phyloP scores from a whole-genome alignment of 2,329 filamentous ascomycete species.

The Aspergillaceae sp. region DNA sequence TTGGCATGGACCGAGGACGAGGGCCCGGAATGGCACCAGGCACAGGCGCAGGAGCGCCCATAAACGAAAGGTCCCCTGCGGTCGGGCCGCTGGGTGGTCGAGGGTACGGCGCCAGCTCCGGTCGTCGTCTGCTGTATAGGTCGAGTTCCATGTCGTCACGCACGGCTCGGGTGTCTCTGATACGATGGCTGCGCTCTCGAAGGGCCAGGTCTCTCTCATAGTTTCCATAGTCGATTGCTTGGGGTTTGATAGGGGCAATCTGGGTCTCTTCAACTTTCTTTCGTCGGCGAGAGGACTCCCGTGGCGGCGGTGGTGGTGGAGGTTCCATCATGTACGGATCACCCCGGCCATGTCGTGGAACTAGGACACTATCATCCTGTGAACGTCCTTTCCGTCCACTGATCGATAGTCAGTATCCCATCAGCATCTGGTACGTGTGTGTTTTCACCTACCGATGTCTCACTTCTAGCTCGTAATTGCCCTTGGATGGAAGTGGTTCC shows the following conservation, averaged over 20 bases:
- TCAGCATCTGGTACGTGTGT: background rate
- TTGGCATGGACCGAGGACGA: background rate
- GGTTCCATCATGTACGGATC: background rate
- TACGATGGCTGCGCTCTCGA: background rate
- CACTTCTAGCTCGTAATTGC: constrained; percentile 47
- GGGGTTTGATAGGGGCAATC: background rate
- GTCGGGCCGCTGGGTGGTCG: too few species aligned
- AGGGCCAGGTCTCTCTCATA: background rate
- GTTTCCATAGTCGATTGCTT: background rate
- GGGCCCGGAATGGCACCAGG: background rate
- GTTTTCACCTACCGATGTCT: constrained; percentile 39
- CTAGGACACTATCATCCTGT: background rate
- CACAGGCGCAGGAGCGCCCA: background rate
- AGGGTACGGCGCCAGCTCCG: too few species aligned
- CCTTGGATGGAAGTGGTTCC: constrained; percentile 22
- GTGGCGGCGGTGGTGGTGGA: background rate
- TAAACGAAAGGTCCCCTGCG: too few species aligned
- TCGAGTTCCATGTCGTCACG: background rate
- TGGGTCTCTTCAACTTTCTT: background rate
- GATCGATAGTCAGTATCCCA: background rate
- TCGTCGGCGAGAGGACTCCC: background rate
- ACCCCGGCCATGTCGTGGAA: background rate
- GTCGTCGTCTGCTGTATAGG: background rate
- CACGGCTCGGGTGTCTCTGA: background rate
- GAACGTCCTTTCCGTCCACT: background rate